Evolutionary conservation across 164 flowering plant species (phyloP).

Genomic region (Magnolia sinica): DNA sequence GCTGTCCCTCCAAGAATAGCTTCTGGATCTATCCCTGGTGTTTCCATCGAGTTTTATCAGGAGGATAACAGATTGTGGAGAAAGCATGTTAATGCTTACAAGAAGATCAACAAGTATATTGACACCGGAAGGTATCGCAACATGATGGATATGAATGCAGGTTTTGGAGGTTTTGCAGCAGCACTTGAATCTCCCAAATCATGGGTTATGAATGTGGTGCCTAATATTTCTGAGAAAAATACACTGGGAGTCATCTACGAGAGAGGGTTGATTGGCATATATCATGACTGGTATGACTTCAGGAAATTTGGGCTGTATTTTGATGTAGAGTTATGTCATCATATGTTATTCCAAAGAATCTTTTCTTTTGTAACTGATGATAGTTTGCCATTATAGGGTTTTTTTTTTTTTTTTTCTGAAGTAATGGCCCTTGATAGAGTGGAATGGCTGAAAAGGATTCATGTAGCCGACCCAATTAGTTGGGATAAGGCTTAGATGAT

Average conservation of each 20-base stretch:
- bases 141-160: constrained; percentile 92
- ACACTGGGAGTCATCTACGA: constrained; percentile 80
- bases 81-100: constrained; percentile 58
- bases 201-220: constrained; percentile 97
- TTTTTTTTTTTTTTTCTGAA: too few species aligned
- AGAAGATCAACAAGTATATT: constrained; percentile 34
- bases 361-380: too few species aligned
- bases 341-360: too few species aligned
- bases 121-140: constrained; percentile 62
- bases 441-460: too few species aligned
- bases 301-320: too few species aligned
- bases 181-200: constrained; percentile 61
- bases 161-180: constrained; percentile 90
- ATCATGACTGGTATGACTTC: constrained; percentile 60
- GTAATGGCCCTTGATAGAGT: too few species aligned
- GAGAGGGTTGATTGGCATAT: constrained; percentile 82
- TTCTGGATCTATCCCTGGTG: constrained; percentile 55
- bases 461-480: too few species aligned
- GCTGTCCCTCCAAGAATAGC: constrained; percentile 79
- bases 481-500: too few species aligned
- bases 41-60: constrained; percentile 50
- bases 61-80: constrained; percentile 82
- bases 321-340: too few species aligned
- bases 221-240: constrained; percentile 52
- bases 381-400: too few species aligned